Conservation (phyloP, 2,329 filamentous ascomycete species). For the Ophiocordyceps unilateralis region DNA sequence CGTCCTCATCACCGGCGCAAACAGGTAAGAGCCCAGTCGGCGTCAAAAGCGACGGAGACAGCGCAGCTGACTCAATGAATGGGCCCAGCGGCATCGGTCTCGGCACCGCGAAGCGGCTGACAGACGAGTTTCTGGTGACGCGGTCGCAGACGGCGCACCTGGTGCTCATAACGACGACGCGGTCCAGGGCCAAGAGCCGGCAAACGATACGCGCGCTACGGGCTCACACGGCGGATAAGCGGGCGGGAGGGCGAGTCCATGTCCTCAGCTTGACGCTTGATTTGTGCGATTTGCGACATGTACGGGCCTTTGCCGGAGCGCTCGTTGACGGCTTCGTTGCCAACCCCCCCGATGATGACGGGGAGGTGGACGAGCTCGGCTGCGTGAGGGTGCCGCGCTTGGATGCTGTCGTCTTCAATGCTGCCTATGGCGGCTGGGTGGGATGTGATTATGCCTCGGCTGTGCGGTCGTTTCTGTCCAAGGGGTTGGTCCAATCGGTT, state of each 20-base stretch:
- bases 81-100: constrained; percentile 63
- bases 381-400: constrained; percentile 47
- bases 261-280: constrained; percentile 41
- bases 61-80: neutral
- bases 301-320: constrained; percentile 29
- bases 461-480: constrained; percentile 32
- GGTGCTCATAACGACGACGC: constrained; percentile 69
- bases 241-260: constrained; percentile 29
- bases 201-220: constrained; percentile 52
- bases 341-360: no score
- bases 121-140: constrained; percentile 70
- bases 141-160: constrained; percentile 52
- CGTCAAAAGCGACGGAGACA: neutral
- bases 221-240: constrained; percentile 33
- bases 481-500: constrained; percentile 45
- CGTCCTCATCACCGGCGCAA: constrained; percentile 69
- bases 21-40: constrained; percentile 61
- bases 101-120: constrained; percentile 65
- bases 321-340: constrained; percentile 26
- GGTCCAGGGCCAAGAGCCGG: constrained; percentile 54
- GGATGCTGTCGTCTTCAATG: constrained; percentile 70
- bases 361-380: constrained; percentile 18
- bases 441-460: constrained; percentile 56
- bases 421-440: constrained; percentile 73
- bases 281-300: constrained; percentile 37